A percentile compares a stretch with the other conserved stretches of the same genome.
These are phyloP conservation scores for Naganishia antarctica DNA, from an alignment of 768 basidiomycete species.

Conservation along the genomic window DNA sequence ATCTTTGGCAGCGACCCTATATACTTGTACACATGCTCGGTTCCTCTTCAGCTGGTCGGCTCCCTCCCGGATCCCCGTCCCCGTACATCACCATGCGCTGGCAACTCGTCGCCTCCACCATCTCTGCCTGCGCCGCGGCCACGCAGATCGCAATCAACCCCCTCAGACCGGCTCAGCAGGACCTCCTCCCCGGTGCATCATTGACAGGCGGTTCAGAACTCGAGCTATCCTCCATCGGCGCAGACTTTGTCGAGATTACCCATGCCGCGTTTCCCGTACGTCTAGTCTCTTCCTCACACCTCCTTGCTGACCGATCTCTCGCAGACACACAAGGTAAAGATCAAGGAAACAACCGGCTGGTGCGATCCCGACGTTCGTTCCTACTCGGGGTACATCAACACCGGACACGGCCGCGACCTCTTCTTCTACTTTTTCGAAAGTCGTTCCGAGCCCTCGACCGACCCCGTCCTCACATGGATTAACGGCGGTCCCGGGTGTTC, in stretches of 20 bases:
- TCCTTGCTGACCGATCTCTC: conserved; percentile 6
- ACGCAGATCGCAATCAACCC: conserved; percentile 14
- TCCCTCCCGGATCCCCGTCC: background rate
- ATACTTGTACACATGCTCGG: no score
- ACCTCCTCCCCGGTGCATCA: conserved; percentile 13
- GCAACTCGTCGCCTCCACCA: background rate
- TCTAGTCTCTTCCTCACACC: background rate
- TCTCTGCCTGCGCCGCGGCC: background rate
- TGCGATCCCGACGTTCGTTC: conserved; percentile 52
- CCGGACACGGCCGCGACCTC: conserved; percentile 44
- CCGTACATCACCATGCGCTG: conserved; percentile 1
- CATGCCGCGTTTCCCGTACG: conserved; percentile 23
- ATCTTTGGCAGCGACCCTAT: background rate
- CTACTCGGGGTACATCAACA: conserved; percentile 47
- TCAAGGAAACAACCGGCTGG: conserved; percentile 52
- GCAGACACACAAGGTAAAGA: conserved; percentile 45
- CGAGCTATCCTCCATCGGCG: conserved; percentile 6
- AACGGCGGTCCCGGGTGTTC: conserved; percentile 59
- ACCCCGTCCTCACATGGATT: conserved; percentile 49
- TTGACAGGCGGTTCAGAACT: conserved; percentile 11
- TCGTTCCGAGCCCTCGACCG: conserved; percentile 51
- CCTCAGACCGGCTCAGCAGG: background rate
- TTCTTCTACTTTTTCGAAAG: conserved; percentile 72
- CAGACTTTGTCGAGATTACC: conserved; percentile 1
- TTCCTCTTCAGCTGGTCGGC: background rate